phyloP scores from a whole-genome alignment of 345 rosid species.

The Firmiana major region DNA sequence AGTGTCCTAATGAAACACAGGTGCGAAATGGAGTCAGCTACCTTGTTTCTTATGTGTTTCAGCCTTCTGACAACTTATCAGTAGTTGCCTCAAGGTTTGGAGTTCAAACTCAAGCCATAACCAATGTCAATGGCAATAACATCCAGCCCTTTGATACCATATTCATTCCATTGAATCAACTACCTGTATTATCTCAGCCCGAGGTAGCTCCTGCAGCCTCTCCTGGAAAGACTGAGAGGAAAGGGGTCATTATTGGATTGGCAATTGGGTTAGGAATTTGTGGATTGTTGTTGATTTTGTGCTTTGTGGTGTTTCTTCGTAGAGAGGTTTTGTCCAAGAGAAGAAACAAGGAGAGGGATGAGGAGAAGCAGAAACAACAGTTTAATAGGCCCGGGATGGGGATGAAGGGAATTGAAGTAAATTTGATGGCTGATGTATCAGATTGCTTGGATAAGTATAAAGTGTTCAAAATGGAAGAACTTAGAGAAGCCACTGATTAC shows the following conservation, averaged over 20 bases:
- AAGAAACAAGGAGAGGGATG: slow-evolving; percentile 17
- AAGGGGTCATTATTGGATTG: slow-evolving; percentile 42
- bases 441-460: slow-evolving; percentile 67
- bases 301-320: slow-evolving; percentile 19
- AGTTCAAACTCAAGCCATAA: slow-evolving; percentile 31
- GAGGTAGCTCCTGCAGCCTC: slow-evolving; percentile 19
- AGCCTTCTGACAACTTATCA: slow-evolving; percentile 52
- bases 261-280: slow-evolving; percentile 46
- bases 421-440: slow-evolving; percentile 65
- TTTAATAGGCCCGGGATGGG: slow-evolving; percentile 18
- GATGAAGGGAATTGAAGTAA: slow-evolving; percentile 33
- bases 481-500: slow-evolving; percentile 54
- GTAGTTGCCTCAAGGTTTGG: slow-evolving; percentile 50
- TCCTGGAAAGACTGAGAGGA: slow-evolving; percentile 35
- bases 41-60: slow-evolving; percentile 61
- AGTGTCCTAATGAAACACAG: slow-evolving; percentile 51
- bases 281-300: slow-evolving; percentile 32
- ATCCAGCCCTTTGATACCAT: slow-evolving; percentile 35
- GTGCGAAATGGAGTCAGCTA: slow-evolving; percentile 23
- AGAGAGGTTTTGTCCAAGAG: slow-evolving; percentile 29
- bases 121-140: slow-evolving; percentile 38
- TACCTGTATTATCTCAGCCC: slow-evolving; percentile 49
- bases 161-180: slow-evolving; percentile 49
- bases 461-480: slow-evolving; percentile 55
- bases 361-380: slow-evolving; percentile 26